Base-by-base conservation (phyloP, 148 eudicot genomes). In the Amaranthus cruentus region DNA sequence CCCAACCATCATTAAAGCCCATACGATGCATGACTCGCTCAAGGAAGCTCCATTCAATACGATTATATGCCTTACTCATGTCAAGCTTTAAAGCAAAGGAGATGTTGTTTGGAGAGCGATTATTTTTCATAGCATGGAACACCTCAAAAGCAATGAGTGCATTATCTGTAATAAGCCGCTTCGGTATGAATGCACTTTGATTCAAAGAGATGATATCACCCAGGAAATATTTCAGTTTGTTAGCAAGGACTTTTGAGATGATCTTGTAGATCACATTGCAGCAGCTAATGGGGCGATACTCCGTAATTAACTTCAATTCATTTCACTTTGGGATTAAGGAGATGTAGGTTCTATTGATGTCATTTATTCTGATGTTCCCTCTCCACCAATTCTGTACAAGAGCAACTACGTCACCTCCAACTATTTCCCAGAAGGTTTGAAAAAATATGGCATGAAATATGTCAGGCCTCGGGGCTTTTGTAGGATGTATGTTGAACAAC, bases 401-500 rank as follows among this genome's bases (percentile, higher is more conserved):
- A 47, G 1, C 0, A 44, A 12, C 7, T 15, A 71, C 43, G 1
- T 71, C 74, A 6, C 10, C 6, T 0, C 50, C 74, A 1, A 71
- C 74, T 13, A 53, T 47, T 2, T 55, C 2, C 74, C 65, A 71
- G 6, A 11, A 71, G 13, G 6, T 57, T 4, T 18, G 18, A 18
- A 18, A 18, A 18, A 18, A 18, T 18, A 18, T 18, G 18, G 18
- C 18, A 18, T 18, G 21, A 11, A 55, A 6, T 28, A 52, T 53
- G 3, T 68, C 71, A 2, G 46, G 57, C 5, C 73, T 50, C 1
- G 62, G 62, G 2, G 62, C 49, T 21, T 70, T 70, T 5, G 21
- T 38, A 5, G 61, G 73, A 3, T 70, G 73, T 62, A 70, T 73
- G 6, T 73, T 56, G 6, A 60, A 48, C 1, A 73, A 28, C 1